A percentile compares a stretch with the other conserved stretches of the same genome.
These are phyloP conservation scores for Cadophora sp. DNA, from an alignment of 2,329 filamentous ascomycete species.

Conservation along the genomic window DNA sequence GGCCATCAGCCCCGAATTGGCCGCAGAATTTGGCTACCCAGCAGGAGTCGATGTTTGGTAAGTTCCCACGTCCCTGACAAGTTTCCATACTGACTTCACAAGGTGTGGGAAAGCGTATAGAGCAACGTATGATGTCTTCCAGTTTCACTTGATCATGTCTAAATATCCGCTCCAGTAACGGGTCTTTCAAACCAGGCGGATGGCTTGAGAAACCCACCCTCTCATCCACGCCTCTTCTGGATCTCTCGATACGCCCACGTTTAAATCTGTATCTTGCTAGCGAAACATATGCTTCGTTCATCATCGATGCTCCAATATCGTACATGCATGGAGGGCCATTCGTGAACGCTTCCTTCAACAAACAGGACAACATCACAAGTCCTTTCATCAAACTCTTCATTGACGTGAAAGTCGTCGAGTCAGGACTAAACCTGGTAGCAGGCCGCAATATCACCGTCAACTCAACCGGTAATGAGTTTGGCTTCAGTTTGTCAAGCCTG, in stretches of 20 bases:
- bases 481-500: constrained; percentile 44
- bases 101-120: constrained; percentile 52
- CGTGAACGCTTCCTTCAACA: constrained; percentile 34
- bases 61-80: background rate
- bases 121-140: constrained; percentile 41
- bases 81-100: background rate
- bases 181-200: constrained; percentile 55
- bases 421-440: constrained; percentile 36
- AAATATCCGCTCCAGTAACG: constrained; percentile 45
- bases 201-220: constrained; percentile 47
- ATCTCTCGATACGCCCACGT: constrained; percentile 50
- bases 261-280: constrained; percentile 53
- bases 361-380: constrained; percentile 31
- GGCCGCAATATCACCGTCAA: constrained; percentile 44
- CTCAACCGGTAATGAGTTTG: constrained; percentile 45
- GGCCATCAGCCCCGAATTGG: constrained; percentile 29
- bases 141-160: background rate
- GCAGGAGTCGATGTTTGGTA: constrained; percentile 53
- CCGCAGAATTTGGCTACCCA: constrained; percentile 46
- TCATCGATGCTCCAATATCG: constrained; percentile 50
- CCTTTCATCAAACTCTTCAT: constrained; percentile 34
- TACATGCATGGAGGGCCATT: constrained; percentile 46
- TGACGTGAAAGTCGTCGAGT: constrained; percentile 39
- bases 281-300: constrained; percentile 48
- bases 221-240: constrained; percentile 47